These are phyloP conservation scores for Ophiobolus disseminans DNA, from an alignment of 2,329 filamentous ascomycete species.

Conservation along the genomic window DNA sequence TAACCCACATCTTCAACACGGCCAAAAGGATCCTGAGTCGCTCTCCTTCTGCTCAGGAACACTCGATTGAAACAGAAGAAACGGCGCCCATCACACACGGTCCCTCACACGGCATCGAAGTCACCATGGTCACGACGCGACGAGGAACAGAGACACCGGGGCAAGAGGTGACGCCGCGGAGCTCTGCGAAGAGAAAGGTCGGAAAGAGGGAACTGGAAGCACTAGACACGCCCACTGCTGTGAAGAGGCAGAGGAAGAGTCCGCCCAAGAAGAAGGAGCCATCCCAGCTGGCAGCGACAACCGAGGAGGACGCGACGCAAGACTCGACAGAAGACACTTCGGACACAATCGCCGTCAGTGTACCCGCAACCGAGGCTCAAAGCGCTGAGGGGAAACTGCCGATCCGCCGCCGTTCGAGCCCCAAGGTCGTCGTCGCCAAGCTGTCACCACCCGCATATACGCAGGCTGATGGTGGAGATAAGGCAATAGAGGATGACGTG, in stretches of 20 bases:
- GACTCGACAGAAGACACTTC: conserved; percentile 17
- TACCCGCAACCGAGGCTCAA: conserved; percentile 7
- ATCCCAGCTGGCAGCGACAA: conserved; percentile 6
- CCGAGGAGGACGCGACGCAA: conserved; percentile 9
- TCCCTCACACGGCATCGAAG: conserved; percentile 14
- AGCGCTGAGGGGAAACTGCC: conserved; percentile 22
- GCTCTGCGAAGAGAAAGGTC: conserved; percentile 29
- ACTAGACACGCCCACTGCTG: conserved; percentile 37
- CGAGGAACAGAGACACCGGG: conserved; percentile 39
- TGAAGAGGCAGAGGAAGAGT: conserved; percentile 37
- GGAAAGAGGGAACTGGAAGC: conserved; percentile 41
- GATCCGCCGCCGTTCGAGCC: conserved; percentile 31
- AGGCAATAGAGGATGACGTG: conserved; percentile 16
- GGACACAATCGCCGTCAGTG: conserved; percentile 19
- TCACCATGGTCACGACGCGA: conserved; percentile 46
- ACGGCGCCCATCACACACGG: conserved; percentile 18
- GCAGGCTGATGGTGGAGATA: conserved; percentile 6
- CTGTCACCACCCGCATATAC: conserved; percentile 16
- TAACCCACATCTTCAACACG: conserved; percentile 38
- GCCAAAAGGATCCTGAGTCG: conserved; percentile 41
- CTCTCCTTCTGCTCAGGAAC: conserved; percentile 36
- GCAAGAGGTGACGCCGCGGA: conserved; percentile 31
- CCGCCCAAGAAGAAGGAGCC: conserved; percentile 19
- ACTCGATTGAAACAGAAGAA: conserved; percentile 23
- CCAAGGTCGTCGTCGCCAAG: conserved; percentile 29